Base-by-base conservation (phyloP, 1,139 yeast species). In the Pichia sp. region DNA sequence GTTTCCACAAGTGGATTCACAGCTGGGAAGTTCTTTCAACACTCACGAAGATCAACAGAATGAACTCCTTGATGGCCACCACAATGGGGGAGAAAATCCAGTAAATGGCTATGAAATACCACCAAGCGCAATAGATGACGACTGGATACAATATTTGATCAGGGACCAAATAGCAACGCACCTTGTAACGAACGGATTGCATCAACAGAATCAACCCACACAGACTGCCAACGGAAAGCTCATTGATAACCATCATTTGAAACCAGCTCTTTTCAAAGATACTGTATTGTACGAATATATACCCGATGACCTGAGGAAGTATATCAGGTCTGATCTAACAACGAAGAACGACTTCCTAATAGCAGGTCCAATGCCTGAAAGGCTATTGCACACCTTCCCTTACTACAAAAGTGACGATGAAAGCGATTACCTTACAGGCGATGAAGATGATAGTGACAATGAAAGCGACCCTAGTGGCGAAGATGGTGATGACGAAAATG, bases 291-390 rank as follows among this genome's bases (percentile, higher is more conserved):
- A 59, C 1, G 62, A 64, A 13, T 59, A 61, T 49, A 53, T 65
- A n/a, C 70, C 70, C 0, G 49, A 59, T 10, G 71, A 66, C 46
- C 57, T 59, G 23, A 57, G 51, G 36, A 58, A 56, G 11, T 31
- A 48, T 31, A 54, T 59, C 3, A 49, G 54, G 6, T 57, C 56
- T n/a, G 54, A 54, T 11, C 43, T 47, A 4, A 61, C 59, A n/a
- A 62, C 65, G 1, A 55, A 55, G 34, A 59, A 61, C 43, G 68
- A 67, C 45, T 67, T 65, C 51, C 47, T 67, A 13, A 64, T 69
- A 16, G 59, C 62, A 6, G 72, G 72, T 0, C 71, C 71, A 1
- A 63, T 70, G n/a, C 71, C 72, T 2, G 70, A 66, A 31, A 62
- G 54, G 8, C 47, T 69, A 26, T 52, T 64, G 34, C 62, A 63